Conservation (phyloP, 2,329 filamentous ascomycete genomes). For the Xylariaceae sp. region DNA sequence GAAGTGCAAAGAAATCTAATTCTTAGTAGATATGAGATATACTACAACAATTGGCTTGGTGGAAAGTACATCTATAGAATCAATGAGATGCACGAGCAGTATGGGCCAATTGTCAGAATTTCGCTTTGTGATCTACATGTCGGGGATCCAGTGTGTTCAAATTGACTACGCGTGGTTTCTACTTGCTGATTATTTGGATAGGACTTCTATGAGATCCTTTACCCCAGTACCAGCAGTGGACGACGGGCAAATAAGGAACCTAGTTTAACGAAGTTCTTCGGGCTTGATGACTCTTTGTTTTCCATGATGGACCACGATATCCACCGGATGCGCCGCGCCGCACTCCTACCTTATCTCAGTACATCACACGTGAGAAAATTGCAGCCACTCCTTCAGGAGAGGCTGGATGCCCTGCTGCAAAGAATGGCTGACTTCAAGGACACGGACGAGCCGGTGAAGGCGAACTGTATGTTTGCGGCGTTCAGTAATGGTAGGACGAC, state of each 20-base stretch:
- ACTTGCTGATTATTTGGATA: neutral
- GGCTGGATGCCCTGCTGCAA: conserved; percentile 10
- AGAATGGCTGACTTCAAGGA: conserved; percentile 11
- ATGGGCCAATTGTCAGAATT: conserved; percentile 19
- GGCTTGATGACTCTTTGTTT: conserved; percentile 17
- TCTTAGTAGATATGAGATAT: conserved; percentile 17
- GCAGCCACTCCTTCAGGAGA: conserved; percentile 20
- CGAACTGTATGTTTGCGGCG: conserved; percentile 14
- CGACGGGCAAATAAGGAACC: conserved; percentile 17
- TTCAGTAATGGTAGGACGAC: conserved; percentile 10
- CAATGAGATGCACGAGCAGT: conserved; percentile 15
- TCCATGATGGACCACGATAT: conserved; percentile 18
- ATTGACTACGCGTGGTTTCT: neutral
- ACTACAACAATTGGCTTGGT: conserved; percentile 19
- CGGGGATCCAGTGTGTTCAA: conserved; percentile 8
- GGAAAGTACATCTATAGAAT: conserved; percentile 20
- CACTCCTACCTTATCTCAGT: conserved; percentile 16
- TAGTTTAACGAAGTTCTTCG: conserved; percentile 14
- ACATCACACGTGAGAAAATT: conserved; percentile 9
- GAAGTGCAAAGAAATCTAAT: neutral
- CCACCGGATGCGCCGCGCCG: conserved; percentile 13
- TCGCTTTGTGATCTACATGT: conserved; percentile 16
- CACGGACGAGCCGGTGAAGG: conserved; percentile 5
- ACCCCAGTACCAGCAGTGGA: conserved; percentile 3
- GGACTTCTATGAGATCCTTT: conserved; percentile 22